phyloP scores from a whole-genome alignment of 75 land plant genomes.

The Pinus tabuliformis region DNA sequence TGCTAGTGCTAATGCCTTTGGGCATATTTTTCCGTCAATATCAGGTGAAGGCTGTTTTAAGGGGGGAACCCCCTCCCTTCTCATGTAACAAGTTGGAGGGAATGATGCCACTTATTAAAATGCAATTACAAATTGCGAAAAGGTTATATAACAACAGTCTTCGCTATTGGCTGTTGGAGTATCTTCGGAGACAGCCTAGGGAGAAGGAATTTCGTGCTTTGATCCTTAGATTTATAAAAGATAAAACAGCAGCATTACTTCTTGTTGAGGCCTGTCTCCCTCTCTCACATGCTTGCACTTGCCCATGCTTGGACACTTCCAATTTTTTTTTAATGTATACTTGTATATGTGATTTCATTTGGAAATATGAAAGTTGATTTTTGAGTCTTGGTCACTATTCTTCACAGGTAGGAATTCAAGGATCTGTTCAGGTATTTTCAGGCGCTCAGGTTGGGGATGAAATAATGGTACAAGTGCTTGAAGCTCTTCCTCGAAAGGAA shows the following conservation, averaged over 20 bases:
- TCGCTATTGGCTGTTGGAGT: conserved; percentile 91
- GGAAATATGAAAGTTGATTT: neutral
- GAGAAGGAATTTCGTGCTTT: conserved; percentile 64
- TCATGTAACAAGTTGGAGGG: conserved; percentile 77
- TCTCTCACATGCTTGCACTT: neutral
- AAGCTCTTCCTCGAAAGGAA: conserved; percentile 82
- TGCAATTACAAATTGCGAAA: conserved; percentile 47
- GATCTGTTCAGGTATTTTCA: conserved; percentile 42
- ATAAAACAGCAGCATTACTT: conserved; percentile 60
- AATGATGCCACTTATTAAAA: conserved; percentile 49
- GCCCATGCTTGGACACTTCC: neutral
- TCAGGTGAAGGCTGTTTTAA: conserved; percentile 90
- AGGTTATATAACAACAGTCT: conserved; percentile 50
- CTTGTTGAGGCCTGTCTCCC: conserved; percentile 62
- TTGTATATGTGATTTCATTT: neutral
- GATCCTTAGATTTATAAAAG: conserved; percentile 79
- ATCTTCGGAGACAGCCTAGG: conserved; percentile 76
- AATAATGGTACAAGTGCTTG: conserved; percentile 55
- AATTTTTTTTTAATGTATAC: neutral
- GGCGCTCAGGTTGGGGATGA: conserved; percentile 73
- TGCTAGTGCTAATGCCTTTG: neutral
- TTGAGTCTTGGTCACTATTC: neutral
- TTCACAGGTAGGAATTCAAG: conserved; percentile 38
- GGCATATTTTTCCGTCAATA: neutral
- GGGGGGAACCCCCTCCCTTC: conserved; percentile 77